A percentile compares a stretch with the other conserved stretches of the same genome.
These are phyloP conservation scores for Leccinum aurantiacum DNA, from an alignment of 768 basidiomycete species.

Conservation along the genomic window DNA sequence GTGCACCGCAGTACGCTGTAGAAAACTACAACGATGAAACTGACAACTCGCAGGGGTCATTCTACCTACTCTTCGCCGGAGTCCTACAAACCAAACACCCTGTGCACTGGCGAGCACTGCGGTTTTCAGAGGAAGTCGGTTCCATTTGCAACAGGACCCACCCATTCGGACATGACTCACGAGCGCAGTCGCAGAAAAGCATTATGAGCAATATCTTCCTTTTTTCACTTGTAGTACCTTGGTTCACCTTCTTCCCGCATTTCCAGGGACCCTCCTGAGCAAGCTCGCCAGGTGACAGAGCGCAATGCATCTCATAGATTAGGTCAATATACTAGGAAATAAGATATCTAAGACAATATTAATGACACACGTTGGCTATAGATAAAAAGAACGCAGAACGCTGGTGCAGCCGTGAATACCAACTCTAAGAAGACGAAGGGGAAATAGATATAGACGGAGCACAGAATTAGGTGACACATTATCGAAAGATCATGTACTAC, in stretches of 20 bases:
- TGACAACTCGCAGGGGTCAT: no score
- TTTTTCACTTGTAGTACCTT: not conserved
- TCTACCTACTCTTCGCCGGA: no score
- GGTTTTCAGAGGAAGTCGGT: no score
- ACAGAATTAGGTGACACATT: not conserved
- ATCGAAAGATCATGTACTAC: conserved; percentile 3
- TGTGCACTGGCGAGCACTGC: no score
- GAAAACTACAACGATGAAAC: no score
- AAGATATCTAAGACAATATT: not conserved
- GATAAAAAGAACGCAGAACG: not conserved
- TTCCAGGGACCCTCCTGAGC: not conserved
- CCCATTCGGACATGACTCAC: no score
- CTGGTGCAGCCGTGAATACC: not conserved
- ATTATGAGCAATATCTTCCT: not conserved
- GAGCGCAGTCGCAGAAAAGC: not conserved
- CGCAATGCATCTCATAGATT: not conserved
- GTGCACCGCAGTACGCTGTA: no score
- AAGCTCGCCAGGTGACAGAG: not conserved
- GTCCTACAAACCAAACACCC: no score
- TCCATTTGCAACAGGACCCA: no score
- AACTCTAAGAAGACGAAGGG: not conserved
- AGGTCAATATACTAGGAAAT: not conserved
- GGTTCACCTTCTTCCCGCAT: not conserved
- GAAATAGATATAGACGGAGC: not conserved
- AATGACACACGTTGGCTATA: not conserved